Conservation (phyloP, 805 yeast genomes). For the Candida loeiensis region DNA sequence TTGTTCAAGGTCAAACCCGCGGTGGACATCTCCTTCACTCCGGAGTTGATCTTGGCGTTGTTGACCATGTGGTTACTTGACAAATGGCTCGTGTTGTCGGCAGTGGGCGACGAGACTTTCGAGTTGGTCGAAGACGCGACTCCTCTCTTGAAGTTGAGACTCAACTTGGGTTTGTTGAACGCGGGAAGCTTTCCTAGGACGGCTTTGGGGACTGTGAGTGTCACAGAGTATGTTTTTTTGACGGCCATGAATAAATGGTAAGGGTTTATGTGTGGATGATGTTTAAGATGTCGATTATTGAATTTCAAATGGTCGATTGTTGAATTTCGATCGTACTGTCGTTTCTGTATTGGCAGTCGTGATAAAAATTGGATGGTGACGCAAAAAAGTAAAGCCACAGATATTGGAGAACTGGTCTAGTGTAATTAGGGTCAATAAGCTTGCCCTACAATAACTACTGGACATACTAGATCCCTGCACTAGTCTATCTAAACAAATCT, state of each 20-base stretch:
- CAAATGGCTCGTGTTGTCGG: conserved; percentile 14
- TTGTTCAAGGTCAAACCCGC: conserved; percentile 39
- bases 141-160: conserved; percentile 1
- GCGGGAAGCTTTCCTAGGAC: conserved; percentile 33
- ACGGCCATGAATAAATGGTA: conserved; percentile 5
- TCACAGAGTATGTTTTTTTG: conserved; percentile 33
- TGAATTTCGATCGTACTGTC: too few relatives aligned
- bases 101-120: conserved; percentile 29
- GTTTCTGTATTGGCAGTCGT: too few relatives aligned
- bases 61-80: conserved; percentile 11
- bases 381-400: too few relatives aligned
- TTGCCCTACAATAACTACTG: too few relatives aligned
- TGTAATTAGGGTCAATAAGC: too few relatives aligned
- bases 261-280: too few relatives aligned
- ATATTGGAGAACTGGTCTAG: too few relatives aligned
- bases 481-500: too few relatives aligned
- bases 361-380: too few relatives aligned
- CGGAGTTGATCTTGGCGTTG: conserved; percentile 33
- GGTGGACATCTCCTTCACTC: conserved; percentile 39
- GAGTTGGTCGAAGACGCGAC: conserved; percentile 12
- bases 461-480: too few relatives aligned
- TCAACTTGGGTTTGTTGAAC: conserved; percentile 17
- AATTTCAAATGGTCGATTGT: too few relatives aligned
- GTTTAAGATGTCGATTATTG: too few relatives aligned
- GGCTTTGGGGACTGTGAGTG: conserved; percentile 27